Evolutionary conservation across 1,139 yeast genomes (phyloP).

Genomic region (Taiozyma sp.): DNA sequence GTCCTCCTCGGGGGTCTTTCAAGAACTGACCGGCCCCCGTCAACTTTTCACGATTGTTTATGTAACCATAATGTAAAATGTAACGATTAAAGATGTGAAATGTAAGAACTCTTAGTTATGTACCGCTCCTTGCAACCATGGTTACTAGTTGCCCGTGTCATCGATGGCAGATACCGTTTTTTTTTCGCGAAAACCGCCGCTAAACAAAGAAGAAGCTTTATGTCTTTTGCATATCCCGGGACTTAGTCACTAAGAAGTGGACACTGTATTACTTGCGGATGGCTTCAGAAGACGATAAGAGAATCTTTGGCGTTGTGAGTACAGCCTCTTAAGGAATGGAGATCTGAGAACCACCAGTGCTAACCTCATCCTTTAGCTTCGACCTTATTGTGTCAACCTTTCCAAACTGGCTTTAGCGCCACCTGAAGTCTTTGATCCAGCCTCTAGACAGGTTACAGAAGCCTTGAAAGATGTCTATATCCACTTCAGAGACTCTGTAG

Average conservation of each 20-base stretch:
- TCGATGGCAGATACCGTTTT: not conserved
- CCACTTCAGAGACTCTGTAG: conserved; percentile 16
- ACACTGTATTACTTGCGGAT: not conserved
- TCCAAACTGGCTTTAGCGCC: conserved; percentile 40
- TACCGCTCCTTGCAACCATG: not conserved
- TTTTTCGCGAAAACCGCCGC: not conserved
- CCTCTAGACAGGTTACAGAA: conserved; percentile 25
- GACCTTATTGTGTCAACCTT: conserved; percentile 37
- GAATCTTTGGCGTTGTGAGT: conserved; percentile 16
- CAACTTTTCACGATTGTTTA: not conserved
- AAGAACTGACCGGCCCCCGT: not conserved
- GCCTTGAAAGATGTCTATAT: conserved; percentile 30
- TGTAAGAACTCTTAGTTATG: not conserved
- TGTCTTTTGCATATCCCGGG: too few species aligned
- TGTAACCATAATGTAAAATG: not conserved
- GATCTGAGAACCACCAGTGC: not conserved
- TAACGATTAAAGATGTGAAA: not conserved
- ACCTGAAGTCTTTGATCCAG: conserved; percentile 28
- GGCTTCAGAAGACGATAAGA: conserved; percentile 11
- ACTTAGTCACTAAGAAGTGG: not conserved
- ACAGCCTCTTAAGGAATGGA: not conserved
- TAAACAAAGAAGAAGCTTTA: too few species aligned
- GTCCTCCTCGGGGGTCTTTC: not conserved
- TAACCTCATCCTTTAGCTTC: conserved; percentile 21
- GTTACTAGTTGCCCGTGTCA: not conserved